Conservation (phyloP, 148 eudicot genomes). For the Cornus kousa region DNA sequence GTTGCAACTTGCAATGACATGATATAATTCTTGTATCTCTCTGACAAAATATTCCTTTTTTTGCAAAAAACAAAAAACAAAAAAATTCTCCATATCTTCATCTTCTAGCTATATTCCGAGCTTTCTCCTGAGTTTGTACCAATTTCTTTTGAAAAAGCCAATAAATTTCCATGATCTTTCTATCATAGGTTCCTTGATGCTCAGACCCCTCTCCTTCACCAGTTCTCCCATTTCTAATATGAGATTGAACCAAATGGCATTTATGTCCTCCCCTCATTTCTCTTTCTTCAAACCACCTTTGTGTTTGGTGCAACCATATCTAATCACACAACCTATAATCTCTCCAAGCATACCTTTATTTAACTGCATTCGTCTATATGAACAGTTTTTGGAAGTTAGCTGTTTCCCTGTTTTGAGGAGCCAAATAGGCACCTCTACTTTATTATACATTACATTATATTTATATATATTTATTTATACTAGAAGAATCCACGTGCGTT, state of each 20-base stretch:
- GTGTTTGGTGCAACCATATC: no score
- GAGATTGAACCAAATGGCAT: not conserved
- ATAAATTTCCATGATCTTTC: not conserved
- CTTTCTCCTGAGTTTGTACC: constrained; percentile 3
- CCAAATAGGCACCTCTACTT: not conserved
- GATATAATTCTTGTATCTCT: no score
- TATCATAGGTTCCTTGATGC: not conserved
- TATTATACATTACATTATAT: not conserved
- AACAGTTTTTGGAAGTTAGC: not conserved
- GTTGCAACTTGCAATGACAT: no score
- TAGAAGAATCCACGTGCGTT: no score
- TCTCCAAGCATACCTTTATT: no score
- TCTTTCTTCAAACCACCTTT: not conserved
- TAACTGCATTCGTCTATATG: no score
- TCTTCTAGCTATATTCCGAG: not conserved
- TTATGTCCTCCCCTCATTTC: not conserved
- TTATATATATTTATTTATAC: no score
- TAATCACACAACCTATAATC: no score
- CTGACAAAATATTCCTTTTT: not conserved
- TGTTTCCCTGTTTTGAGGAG: not conserved
- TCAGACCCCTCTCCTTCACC: no score
- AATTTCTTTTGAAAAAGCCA: not conserved
- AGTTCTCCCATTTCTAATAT: not conserved
- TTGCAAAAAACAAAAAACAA: no score
- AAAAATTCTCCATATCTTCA: not conserved